Evolutionary conservation across 768 basidiomycete genomes (phyloP).

Genomic region (Paxillus involutus): DNA sequence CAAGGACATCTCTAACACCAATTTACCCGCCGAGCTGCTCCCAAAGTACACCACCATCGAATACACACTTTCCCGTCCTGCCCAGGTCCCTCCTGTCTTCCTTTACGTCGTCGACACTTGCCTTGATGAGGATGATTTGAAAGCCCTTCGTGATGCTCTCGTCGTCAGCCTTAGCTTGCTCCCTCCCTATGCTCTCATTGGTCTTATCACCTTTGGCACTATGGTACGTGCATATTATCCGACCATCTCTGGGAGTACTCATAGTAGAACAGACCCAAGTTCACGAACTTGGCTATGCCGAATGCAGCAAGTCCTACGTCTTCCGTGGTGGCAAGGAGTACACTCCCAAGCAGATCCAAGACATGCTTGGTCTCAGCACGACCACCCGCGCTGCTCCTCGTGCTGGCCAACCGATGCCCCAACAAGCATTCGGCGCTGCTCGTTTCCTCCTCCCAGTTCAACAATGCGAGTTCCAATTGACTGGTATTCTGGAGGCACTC

Average conservation of each 20-base stretch:
- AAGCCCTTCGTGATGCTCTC: conserved; percentile 92
- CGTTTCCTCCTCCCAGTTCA: conserved; percentile 90
- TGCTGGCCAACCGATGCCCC: conserved; percentile 79
- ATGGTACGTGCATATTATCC: conserved; percentile 60
- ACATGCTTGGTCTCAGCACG: conserved; percentile 86
- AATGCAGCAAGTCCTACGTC: conserved; percentile 97
- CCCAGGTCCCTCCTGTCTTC: conserved; percentile 95
- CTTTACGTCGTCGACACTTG: conserved; percentile 98
- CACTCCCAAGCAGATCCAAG: conserved; percentile 92
- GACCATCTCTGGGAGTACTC: background rate
- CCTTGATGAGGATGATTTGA: conserved; percentile 92
- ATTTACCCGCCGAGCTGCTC: too few species aligned
- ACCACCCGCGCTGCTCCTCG: conserved; percentile 83
- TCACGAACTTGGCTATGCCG: conserved; percentile 94
- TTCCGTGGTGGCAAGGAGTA: conserved; percentile 99
- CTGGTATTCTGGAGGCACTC: conserved; percentile 86
- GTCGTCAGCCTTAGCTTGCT: conserved; percentile 91
- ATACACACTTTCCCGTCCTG: too few species aligned
- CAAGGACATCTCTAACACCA: too few species aligned
- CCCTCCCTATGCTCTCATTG: conserved; percentile 92
- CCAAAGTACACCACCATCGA: too few species aligned
- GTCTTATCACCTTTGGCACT: conserved; percentile 94
- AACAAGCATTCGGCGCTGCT: conserved; percentile 79
- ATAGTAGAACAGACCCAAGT: conserved; percentile 80
- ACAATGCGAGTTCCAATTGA: conserved; percentile 95